Evolutionary conservation across 495 filamentous ascomycete species (phyloP).

Genomic region (Penicillium lividum): DNA sequence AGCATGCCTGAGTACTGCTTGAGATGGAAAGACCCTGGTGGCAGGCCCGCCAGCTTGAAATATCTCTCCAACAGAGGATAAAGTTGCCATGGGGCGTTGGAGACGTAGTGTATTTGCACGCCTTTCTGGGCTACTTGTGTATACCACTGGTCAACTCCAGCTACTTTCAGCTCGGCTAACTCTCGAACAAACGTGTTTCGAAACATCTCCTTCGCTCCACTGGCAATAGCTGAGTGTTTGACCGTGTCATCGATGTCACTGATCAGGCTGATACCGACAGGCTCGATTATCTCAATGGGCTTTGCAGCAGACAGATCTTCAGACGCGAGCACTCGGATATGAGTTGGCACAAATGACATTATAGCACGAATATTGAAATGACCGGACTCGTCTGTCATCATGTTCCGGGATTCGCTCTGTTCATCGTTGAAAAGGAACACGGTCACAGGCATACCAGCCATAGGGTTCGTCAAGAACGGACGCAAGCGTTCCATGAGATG

Average conservation of each 20-base stretch:
- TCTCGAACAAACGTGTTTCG: conserved; percentile 92
- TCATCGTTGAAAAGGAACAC: conserved; percentile 89
- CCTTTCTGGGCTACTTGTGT: conserved; percentile 69
- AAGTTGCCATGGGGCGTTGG: conserved; percentile 94
- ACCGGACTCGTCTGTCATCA: conserved; percentile 79
- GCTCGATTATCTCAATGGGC: conserved; percentile 71
- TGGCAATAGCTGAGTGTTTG: conserved; percentile 87
- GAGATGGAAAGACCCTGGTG: conserved; percentile 85
- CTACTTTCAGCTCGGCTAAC: conserved; percentile 73
- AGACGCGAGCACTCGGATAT: conserved; percentile 82
- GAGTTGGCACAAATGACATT: conserved; percentile 86
- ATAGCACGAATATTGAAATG: conserved; percentile 79
- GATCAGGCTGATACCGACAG: conserved; percentile 85
- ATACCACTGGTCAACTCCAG: conserved; percentile 92
- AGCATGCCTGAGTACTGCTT: conserved; percentile 96
- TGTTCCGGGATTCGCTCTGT: conserved; percentile 73
- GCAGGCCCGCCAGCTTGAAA: conserved; percentile 77
- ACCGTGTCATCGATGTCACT: conserved; percentile 98
- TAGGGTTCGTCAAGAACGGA: conserved; percentile 83
- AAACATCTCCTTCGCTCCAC: conserved; percentile 90
- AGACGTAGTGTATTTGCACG: conserved; percentile 88
- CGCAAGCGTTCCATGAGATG: conserved; percentile 83
- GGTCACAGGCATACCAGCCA: conserved; percentile 73
- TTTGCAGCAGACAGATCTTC: conserved; percentile 80
- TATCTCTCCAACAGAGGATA: conserved; percentile 84